Evolutionary conservation across 768 basidiomycete genomes (phyloP).

Genomic region (Suillus variegatus): DNA sequence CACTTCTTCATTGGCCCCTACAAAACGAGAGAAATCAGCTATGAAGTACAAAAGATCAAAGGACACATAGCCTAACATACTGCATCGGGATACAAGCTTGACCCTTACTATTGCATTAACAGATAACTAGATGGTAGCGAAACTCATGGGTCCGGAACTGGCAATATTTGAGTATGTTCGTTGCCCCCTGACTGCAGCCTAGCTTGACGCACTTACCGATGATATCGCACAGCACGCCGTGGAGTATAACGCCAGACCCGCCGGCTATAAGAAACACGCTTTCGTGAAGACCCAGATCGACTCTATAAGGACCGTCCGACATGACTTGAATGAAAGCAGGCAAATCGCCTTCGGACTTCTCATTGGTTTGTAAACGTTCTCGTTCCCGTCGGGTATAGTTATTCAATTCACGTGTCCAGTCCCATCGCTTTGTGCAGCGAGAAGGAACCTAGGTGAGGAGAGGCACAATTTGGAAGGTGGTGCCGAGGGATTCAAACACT

Average conservation of each 20-base stretch:
- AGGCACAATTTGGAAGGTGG: constrained; percentile 53
- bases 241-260: constrained; percentile 81
- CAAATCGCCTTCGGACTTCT: not conserved
- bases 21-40: not conserved
- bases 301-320: constrained; percentile 57
- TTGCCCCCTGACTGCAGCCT: constrained; percentile 46
- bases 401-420: constrained; percentile 75
- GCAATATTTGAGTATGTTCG: constrained; percentile 35
- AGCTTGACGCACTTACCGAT: constrained; percentile 60
- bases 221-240: constrained; percentile 82
- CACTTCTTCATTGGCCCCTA: not conserved
- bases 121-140: not conserved
- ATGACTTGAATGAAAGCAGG: constrained; percentile 61
- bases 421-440: constrained; percentile 69
- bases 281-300: no score
- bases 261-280: constrained; percentile 74
- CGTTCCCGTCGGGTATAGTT: constrained; percentile 43
- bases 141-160: not conserved
- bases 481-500: constrained; percentile 74
- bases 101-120: not conserved
- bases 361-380: constrained; percentile 26
- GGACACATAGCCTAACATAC: not conserved
- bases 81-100: not conserved
- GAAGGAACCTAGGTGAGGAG: constrained; percentile 50
- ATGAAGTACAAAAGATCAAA: not conserved